Percentiles rank a stretch among this genome's conserved stretches.
Conservation (phyloP, 2,329 filamentous ascomycete species). For the Fulvia fulva region DNA sequence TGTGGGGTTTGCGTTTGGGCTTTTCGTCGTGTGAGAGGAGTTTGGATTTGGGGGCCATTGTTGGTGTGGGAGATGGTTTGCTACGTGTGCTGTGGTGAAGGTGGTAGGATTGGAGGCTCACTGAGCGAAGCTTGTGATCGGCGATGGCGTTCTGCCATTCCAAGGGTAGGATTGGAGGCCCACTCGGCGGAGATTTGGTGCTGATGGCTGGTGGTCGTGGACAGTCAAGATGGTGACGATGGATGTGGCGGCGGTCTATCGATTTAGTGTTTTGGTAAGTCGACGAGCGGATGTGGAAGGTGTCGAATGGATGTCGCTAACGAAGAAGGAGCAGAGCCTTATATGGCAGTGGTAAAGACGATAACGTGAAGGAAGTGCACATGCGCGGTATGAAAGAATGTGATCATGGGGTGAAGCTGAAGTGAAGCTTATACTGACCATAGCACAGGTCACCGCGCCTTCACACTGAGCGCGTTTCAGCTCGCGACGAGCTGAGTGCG, state of each 20-base stretch:
- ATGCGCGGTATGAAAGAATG: neutral
- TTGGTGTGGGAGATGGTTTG: neutral
- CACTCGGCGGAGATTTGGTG: neutral
- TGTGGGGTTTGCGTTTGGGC: neutral
- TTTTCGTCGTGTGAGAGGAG: neutral
- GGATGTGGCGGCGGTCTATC: neutral
- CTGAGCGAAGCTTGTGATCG: neutral
- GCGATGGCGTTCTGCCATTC: no score
- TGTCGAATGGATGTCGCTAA: neutral
- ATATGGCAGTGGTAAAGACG: neutral
- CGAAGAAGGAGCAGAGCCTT: neutral
- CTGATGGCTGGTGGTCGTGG: neutral
- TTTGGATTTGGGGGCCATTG: neutral
- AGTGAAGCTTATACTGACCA: neutral
- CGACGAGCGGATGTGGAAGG: neutral
- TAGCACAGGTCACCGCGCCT: neutral
- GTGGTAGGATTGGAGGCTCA: neutral
- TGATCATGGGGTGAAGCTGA: neutral
- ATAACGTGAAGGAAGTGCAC: neutral
- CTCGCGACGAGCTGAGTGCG: no score
- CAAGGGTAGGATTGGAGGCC: neutral
- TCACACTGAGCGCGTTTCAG: neutral
- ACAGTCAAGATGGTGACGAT: neutral
- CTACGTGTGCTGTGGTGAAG: neutral
- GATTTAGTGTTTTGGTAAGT: neutral